These are phyloP conservation scores for Talaromyces marneffei DNA, from an alignment of 2,329 filamentous ascomycete genomes.

Conservation along the genomic window DNA sequence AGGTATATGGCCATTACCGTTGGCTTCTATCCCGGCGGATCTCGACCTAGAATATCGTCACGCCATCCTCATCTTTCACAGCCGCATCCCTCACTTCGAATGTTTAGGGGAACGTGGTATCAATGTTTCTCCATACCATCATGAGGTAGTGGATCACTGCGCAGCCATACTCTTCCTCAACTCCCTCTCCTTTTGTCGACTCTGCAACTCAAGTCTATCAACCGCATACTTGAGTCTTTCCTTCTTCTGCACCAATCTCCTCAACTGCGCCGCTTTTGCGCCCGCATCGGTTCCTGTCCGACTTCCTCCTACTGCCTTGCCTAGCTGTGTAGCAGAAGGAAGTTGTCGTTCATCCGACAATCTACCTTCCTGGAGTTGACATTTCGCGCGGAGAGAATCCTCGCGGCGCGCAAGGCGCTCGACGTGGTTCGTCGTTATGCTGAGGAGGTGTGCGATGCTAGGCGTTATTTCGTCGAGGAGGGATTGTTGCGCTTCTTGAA, in stretches of 20 bases:
- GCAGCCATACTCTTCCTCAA: constrained; percentile 67
- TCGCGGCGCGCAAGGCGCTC: constrained; percentile 78
- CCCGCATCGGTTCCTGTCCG: constrained; percentile 17
- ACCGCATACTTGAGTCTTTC: constrained; percentile 82
- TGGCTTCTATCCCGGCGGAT: neutral
- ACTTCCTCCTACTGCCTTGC: neutral
- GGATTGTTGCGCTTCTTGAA: constrained; percentile 74
- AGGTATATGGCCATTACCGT: neutral
- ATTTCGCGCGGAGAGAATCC: constrained; percentile 73
- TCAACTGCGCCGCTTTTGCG: constrained; percentile 54
- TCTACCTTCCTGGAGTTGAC: constrained; percentile 74
- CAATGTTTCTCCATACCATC: neutral
- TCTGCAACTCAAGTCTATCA: constrained; percentile 77
- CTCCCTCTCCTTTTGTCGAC: constrained; percentile 68
- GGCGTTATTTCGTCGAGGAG: constrained; percentile 87
- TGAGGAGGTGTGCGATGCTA: constrained; percentile 70
- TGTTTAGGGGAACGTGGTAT: neutral
- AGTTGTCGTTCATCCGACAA: constrained; percentile 40
- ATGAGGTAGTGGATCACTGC: constrained; percentile 23
- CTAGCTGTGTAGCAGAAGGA: constrained; percentile 13
- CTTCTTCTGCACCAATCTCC: constrained; percentile 70
- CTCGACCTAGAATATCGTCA: neutral
- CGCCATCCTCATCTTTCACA: too few species aligned
- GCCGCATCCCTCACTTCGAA: too few species aligned
- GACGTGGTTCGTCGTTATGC: constrained; percentile 74